Conservation (phyloP, 805 yeast species). For the Yamadazyma olivae region DNA sequence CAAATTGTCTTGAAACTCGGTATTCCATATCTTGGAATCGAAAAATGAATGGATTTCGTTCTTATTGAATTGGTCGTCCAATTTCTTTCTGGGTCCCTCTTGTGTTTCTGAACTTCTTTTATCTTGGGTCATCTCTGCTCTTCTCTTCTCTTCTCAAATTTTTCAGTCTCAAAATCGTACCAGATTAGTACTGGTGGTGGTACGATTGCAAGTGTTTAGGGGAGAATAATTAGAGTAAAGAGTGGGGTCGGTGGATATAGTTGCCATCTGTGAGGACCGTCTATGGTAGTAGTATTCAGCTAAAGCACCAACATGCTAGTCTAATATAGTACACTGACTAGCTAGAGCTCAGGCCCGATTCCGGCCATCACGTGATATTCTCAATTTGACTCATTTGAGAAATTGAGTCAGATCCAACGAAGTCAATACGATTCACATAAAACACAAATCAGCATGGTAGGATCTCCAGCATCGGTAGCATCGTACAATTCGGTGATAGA, state of each 20-base stretch:
- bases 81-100: conserved; percentile 10
- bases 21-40: conserved; percentile 47
- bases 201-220: no score
- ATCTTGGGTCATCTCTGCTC: conserved; percentile 3
- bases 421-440: no score
- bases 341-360: no score
- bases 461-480: conserved; percentile 15
- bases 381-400: conserved; percentile 6
- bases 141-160: neutral
- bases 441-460: conserved; percentile 16
- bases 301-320: no score
- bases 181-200: no score
- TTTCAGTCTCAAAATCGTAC: neutral
- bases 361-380: conserved; percentile 3
- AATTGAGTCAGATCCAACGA: conserved; percentile 1
- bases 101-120: conserved; percentile 1
- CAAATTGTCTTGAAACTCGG: conserved; percentile 36
- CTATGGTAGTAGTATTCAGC: no score
- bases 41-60: conserved; percentile 42
- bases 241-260: no score
- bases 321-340: no score
- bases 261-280: no score
- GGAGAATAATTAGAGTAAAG: no score
- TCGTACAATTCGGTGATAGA: conserved; percentile 43
- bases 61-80: conserved; percentile 17